Evolutionary conservation across 1,284 basidiomycete species (phyloP).

Genomic region (Veloboletus limbatus): DNA sequence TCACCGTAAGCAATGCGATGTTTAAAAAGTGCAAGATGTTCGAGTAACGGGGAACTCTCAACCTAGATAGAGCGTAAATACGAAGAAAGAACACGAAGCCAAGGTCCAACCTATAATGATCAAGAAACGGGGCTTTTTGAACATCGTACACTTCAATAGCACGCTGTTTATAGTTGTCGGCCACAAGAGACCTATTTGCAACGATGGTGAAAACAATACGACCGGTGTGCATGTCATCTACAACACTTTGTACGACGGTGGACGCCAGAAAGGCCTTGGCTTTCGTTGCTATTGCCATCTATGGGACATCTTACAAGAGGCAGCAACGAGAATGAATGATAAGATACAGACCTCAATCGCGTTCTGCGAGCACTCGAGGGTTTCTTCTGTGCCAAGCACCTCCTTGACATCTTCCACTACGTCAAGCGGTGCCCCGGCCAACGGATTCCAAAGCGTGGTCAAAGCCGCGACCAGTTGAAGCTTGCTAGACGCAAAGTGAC

Average conservation of each 20-base stretch:
- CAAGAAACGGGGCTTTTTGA: constrained; percentile 71
- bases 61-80: constrained; percentile 37
- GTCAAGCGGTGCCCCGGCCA: constrained; percentile 71
- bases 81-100: background rate
- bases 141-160: constrained; percentile 75
- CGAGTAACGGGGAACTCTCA: constrained; percentile 81
- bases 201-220: constrained; percentile 65
- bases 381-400: constrained; percentile 52
- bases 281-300: constrained; percentile 84
- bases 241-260: constrained; percentile 77
- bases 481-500: constrained; percentile 67
- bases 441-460: constrained; percentile 76
- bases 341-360: constrained; percentile 68
- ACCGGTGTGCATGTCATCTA: constrained; percentile 80
- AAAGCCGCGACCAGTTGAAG: constrained; percentile 72
- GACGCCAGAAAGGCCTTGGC: constrained; percentile 78
- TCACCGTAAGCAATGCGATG: constrained; percentile 62
- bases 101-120: constrained; percentile 65
- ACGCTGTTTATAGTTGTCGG: constrained; percentile 83
- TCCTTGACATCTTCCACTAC: constrained; percentile 63
- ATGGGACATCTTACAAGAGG: constrained; percentile 5
- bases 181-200: constrained; percentile 69
- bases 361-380: constrained; percentile 58
- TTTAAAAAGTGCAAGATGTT: constrained; percentile 78
- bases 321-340: background rate